phyloP scores from a whole-genome alignment of 1,284 basidiomycete genomes.

The Neolentinus lepideus region DNA sequence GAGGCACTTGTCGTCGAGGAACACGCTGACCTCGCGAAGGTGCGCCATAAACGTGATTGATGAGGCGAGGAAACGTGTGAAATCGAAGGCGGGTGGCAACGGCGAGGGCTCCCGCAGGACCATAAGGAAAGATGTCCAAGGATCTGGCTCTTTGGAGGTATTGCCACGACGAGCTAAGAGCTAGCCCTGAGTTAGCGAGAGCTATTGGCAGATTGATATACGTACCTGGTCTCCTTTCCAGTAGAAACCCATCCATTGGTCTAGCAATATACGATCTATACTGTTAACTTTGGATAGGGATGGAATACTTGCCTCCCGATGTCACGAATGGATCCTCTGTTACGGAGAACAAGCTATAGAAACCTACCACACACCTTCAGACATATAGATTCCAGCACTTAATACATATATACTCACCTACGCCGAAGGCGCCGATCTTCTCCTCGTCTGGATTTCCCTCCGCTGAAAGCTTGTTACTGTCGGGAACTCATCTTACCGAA shows the following conservation, averaged over 20 bases:
- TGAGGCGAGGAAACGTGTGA: conserved; percentile 86
- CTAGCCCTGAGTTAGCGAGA: conserved; percentile 23
- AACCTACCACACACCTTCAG: conserved; percentile 37
- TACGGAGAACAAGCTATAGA: conserved; percentile 76
- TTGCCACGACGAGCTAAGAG: conserved; percentile 74
- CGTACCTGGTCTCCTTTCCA: conserved; percentile 87
- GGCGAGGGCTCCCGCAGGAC: conserved; percentile 76
- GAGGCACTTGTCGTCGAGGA: conserved; percentile 75
- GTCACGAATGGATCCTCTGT: conserved; percentile 94
- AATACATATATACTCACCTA: conserved; percentile 39
- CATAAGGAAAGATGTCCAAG: conserved; percentile 94
- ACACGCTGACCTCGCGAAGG: conserved; percentile 72
- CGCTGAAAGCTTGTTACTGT: conserved; percentile 27
- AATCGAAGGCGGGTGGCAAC: conserved; percentile 80
- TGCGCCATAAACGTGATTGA: conserved; percentile 93
- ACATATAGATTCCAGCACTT: neutral
- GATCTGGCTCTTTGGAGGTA: conserved; percentile 18
- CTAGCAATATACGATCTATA: conserved; percentile 32
- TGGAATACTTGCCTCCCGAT: conserved; percentile 57
- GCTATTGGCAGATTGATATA: neutral
- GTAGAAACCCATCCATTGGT: conserved; percentile 94
- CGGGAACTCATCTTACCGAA: conserved; percentile 1
- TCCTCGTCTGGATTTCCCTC: conserved; percentile 81
- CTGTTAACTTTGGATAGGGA: neutral
- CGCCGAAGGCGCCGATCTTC: conserved; percentile 84